Evolutionary conservation across 192 early-diverging fungal species (phyloP), one percentile per base, ranked within the genome.

Genomic region (Lobosporangium transversale): DNA sequence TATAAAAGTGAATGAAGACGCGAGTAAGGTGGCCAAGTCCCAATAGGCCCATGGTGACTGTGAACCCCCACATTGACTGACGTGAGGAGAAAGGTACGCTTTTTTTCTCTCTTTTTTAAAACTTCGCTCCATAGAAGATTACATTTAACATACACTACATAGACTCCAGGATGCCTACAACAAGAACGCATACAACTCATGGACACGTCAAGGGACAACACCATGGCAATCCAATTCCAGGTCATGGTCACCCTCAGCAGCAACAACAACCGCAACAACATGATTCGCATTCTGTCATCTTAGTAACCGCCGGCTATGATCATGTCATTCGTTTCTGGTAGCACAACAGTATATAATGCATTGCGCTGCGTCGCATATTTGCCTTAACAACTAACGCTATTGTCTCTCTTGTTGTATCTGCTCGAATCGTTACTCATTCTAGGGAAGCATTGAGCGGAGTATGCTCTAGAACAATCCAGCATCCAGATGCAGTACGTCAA

Each of bases 221-320:
- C 51, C 62, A 60, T 45, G 20, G n/a, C 32, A 75, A 75, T 53
- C 63, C 71, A 0, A 29, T 8, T 31, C 70, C 49, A 52, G 2
- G 15, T 20, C 62, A 66, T 31, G 54, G 63, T 17, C 80, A 80
- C 33, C 62, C 57, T 11, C 64, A 76, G 35, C 75, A 76, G 55
- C 83, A 80, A 35, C 80, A 78, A 43, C 70, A 81, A 18, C 80
- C 82, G 17, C 86, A 68, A 36, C 75, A 81, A 27, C 83, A 78
- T 40, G 86, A 88, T 40, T 79, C 78, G 3, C 82, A 84, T 56
- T 86, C 86, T 3, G 86, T 86, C 29, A 86, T 88, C 58, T 36
- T 88, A 20, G 87, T 95, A 21, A 91, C 91, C 15, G 92, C 91
- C 37, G 91, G 90, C 2, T 93, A 94, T 66, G 94, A 95, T 57